Conservation (phyloP, 2,329 filamentous ascomycete species). For the Diaporthe citri region DNA sequence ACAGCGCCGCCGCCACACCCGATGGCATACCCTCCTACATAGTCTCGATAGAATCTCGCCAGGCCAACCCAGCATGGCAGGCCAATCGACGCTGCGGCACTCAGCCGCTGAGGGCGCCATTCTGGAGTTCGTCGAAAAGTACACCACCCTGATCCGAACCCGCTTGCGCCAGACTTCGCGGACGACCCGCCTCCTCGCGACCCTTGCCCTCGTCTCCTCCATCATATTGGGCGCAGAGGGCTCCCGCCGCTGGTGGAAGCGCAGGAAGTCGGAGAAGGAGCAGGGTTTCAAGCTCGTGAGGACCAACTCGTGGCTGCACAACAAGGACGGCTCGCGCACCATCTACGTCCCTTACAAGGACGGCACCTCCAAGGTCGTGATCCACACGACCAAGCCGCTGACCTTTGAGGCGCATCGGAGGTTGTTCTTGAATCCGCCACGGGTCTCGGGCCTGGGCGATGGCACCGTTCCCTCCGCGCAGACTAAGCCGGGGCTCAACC, state of each 20-base stretch:
- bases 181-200: slow-evolving; percentile 79
- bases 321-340: slow-evolving; percentile 94
- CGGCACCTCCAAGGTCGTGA: slow-evolving; percentile 89
- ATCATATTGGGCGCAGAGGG: slow-evolving; percentile 86
- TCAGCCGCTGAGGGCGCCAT: slow-evolving; percentile 76
- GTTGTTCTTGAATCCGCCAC: slow-evolving; percentile 90
- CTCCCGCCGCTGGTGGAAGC: slow-evolving; percentile 81
- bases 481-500: slow-evolving; percentile 92
- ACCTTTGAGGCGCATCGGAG: slow-evolving; percentile 97
- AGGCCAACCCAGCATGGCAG: slow-evolving; percentile 73
- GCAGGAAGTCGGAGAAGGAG: slow-evolving; percentile 80
- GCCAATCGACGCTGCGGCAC: slow-evolving; percentile 84
- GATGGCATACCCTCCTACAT: slow-evolving; percentile 10
- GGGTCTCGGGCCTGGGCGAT: slow-evolving; percentile 82
- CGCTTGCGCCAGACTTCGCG: slow-evolving; percentile 75
- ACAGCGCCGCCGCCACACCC: slow-evolving; percentile 19
- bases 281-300: slow-evolving; percentile 85
- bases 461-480: slow-evolving; percentile 85
- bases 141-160: slow-evolving; percentile 64
- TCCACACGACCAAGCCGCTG: slow-evolving; percentile 88
- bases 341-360: slow-evolving; percentile 96
- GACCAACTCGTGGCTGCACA: slow-evolving; percentile 91
- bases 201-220: slow-evolving; percentile 79
- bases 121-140: slow-evolving; percentile 72
- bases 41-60: slow-evolving; percentile 12